These are phyloP conservation scores for Protomyces inouyei DNA, from an alignment of 1,139 yeast genomes.

Conservation along the genomic window DNA sequence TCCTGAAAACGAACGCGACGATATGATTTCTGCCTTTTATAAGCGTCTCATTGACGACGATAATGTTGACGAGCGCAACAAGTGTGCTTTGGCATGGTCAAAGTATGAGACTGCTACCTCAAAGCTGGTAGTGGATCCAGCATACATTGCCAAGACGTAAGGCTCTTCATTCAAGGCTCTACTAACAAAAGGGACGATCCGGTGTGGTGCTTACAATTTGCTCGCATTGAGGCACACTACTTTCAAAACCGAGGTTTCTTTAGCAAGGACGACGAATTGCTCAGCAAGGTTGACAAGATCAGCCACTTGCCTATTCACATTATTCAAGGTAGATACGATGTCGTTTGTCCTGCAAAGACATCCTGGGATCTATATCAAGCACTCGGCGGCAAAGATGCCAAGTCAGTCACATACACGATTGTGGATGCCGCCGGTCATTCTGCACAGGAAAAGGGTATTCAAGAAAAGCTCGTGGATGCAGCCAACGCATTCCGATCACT, in stretches of 20 bases:
- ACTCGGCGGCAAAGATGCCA: neutral
- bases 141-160: conserved; percentile 1
- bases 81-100: conserved; percentile 8
- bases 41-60: neutral
- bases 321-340: conserved; percentile 13
- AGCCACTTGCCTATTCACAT: conserved; percentile 1
- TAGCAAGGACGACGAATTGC: conserved; percentile 1
- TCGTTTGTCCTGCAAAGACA: conserved; percentile 14
- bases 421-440: conserved; percentile 13
- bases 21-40: conserved; percentile 10
- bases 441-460: conserved; percentile 1
- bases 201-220: neutral
- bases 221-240: conserved; percentile 10
- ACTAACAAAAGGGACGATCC: neutral
- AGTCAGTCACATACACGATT: neutral
- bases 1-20: neutral
- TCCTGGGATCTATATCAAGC: conserved; percentile 2
- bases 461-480: conserved; percentile 1
- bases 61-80: neutral
- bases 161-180: neutral
- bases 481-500: neutral
- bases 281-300: neutral
- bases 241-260: conserved; percentile 5
- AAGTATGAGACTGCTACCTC: conserved; percentile 8
- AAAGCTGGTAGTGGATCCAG: neutral